A percentile compares a stretch with the other conserved stretches of the same genome.
Evolutionary conservation across 192 early-diverging fungal species (phyloP).

Genomic region (Funneliformis mosseae): DNA sequence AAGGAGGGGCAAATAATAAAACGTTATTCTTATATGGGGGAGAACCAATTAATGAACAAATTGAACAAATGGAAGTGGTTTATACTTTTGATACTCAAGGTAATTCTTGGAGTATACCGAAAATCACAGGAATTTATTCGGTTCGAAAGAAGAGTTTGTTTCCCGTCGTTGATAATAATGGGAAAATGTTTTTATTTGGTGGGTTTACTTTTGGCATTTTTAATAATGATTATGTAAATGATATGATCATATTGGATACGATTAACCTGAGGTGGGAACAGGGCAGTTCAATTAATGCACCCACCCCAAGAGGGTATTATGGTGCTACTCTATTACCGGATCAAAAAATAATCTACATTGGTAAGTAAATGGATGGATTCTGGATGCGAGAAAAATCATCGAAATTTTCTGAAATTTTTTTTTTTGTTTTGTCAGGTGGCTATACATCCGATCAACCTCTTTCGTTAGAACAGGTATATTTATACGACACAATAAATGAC

Average conservation of each 20-base stretch:
- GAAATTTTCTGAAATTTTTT: neutral
- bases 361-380: neutral
- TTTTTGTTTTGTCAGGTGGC: neutral
- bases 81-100: neutral
- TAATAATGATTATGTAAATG: neutral
- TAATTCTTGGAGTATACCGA: neutral
- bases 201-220: too few relatives aligned
- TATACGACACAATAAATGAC: neutral
- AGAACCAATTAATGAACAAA: neutral
- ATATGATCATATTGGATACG: neutral
- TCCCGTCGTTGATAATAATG: neutral
- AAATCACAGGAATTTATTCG: neutral
- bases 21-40: constrained; percentile 2
- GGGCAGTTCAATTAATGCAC: neutral
- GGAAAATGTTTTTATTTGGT: neutral
- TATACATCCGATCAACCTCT: neutral
- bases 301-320: neutral
- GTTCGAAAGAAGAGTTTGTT: neutral
- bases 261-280: neutral
- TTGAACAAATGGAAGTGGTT: neutral
- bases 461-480: neutral
- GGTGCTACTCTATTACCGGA: neutral
- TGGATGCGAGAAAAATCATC: neutral
- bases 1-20: neutral
- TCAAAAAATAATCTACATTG: neutral